Percentiles rank a stretch among this genome's conserved stretches.
Evolutionary conservation across 169 alveolate genomes (phyloP).

Genomic region (Besnoitia besnoiti): DNA sequence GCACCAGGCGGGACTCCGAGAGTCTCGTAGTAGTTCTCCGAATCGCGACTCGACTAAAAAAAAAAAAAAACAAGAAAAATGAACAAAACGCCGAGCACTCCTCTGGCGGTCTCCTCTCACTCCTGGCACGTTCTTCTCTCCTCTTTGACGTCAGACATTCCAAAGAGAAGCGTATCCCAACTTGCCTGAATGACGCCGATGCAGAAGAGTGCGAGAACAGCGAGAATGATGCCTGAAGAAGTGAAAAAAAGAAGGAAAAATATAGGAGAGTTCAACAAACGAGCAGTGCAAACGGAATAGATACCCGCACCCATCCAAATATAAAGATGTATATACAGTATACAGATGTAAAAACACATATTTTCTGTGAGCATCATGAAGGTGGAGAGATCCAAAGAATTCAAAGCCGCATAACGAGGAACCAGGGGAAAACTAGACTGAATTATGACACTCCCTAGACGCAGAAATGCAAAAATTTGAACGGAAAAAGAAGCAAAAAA

Average conservation of each 20-base stretch:
- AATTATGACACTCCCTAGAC: no score
- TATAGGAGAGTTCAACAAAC: not conserved
- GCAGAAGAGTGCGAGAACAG: slow-evolving; percentile 47
- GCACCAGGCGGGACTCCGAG: slow-evolving; percentile 46
- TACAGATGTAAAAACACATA: no score
- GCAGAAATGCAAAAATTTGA: no score
- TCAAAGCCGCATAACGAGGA: no score
- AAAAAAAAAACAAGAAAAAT: not conserved
- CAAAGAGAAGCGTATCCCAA: not conserved
- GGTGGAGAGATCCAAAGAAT: no score
- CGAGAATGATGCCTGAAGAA: slow-evolving; percentile 32
- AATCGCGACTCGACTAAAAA: slow-evolving; percentile 42
- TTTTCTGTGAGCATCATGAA: no score
- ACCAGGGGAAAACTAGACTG: no score
- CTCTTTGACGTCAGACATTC: no score
- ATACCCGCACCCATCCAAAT: not conserved
- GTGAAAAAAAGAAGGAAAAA: not conserved
- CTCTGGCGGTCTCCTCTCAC: not conserved
- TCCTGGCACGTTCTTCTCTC: not conserved
- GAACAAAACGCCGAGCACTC: not conserved
- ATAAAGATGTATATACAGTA: not conserved
- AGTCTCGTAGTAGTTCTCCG: slow-evolving; percentile 38
- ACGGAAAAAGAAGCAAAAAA: no score
- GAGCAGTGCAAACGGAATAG: not conserved
- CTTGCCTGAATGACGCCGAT: slow-evolving; percentile 62